Conservation (phyloP, 805 yeast species). For the Cyberlindnera lachancei region DNA sequence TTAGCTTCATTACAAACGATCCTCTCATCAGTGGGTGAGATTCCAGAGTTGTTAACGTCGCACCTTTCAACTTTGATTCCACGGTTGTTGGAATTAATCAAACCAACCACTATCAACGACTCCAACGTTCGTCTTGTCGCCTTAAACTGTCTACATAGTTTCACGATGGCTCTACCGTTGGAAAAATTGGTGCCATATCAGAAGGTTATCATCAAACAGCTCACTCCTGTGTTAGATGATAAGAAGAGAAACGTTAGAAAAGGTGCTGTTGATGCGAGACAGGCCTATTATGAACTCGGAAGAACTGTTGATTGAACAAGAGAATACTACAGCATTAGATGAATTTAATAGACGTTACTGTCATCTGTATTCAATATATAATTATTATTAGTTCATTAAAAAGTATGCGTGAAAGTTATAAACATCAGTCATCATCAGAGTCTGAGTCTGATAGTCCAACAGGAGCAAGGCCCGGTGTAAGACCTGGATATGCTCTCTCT, state of each 20-base stretch:
- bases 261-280: conserved; percentile 74
- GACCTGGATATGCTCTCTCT: conserved; percentile 41
- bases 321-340: no score
- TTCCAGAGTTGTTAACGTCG: conserved; percentile 42
- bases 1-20: conserved; percentile 57
- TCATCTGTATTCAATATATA: no score
- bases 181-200: conserved; percentile 43
- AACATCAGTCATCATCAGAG: conserved; percentile 23
- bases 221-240: conserved; percentile 60
- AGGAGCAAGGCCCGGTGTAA: conserved; percentile 84
- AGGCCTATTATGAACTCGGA: conserved; percentile 55
- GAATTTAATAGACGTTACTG: no score
- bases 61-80: conserved; percentile 55
- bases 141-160: conserved; percentile 48
- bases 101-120: conserved; percentile 25
- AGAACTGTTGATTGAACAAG: conserved; percentile 26
- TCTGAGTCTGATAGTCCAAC: conserved; percentile 58
- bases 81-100: conserved; percentile 32
- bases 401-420: no score
- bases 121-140: conserved; percentile 49
- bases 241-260: conserved; percentile 67
- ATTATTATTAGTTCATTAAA: no score
- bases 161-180: conserved; percentile 32
- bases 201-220: conserved; percentile 33
- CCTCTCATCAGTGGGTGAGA: conserved; percentile 46